phyloP scores from a whole-genome alignment of 164 flowering plant genomes.

The Vitis rotundifolia region DNA sequence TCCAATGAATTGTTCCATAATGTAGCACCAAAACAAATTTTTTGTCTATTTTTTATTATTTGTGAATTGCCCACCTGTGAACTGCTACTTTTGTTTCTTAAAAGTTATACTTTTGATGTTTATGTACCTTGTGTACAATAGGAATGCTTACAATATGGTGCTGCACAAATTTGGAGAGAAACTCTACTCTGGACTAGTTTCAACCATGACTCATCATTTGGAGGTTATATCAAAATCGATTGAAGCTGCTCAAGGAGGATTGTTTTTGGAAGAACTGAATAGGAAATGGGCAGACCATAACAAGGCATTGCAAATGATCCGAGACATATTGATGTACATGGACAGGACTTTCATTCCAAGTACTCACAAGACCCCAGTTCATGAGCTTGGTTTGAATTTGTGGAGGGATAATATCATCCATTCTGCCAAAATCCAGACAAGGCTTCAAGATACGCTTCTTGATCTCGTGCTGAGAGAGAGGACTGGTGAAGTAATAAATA shows the following conservation, averaged over 20 bases:
- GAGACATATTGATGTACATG: constrained; percentile 97
- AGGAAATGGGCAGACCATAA: constrained; percentile 89
- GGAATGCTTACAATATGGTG: constrained; percentile 98
- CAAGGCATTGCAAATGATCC: constrained; percentile 81
- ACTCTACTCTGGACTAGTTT: constrained; percentile 82
- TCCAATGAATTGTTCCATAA: too few species aligned
- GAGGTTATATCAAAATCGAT: constrained; percentile 73
- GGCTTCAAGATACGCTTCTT: constrained; percentile 71
- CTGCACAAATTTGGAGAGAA: constrained; percentile 92
- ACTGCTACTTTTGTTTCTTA: too few species aligned
- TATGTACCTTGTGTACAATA: constrained; percentile 26
- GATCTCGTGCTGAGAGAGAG: constrained; percentile 72
- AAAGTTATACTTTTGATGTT: neutral
- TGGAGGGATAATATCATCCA: constrained; percentile 85
- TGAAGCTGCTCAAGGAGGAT: constrained; percentile 77
- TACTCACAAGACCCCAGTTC: constrained; percentile 78
- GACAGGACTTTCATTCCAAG: constrained; percentile 88
- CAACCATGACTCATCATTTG: constrained; percentile 76
- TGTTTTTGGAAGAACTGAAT: constrained; percentile 85
- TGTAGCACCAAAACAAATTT: too few species aligned
- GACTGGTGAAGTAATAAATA: constrained; percentile 76
- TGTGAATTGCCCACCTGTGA: too few species aligned
- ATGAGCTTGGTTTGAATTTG: constrained; percentile 81
- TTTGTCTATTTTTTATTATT: too few species aligned
- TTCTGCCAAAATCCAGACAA: constrained; percentile 62